Conservation (phyloP, 1,284 basidiomycete genomes). For the Apiotrichum veenhuisii region DNA sequence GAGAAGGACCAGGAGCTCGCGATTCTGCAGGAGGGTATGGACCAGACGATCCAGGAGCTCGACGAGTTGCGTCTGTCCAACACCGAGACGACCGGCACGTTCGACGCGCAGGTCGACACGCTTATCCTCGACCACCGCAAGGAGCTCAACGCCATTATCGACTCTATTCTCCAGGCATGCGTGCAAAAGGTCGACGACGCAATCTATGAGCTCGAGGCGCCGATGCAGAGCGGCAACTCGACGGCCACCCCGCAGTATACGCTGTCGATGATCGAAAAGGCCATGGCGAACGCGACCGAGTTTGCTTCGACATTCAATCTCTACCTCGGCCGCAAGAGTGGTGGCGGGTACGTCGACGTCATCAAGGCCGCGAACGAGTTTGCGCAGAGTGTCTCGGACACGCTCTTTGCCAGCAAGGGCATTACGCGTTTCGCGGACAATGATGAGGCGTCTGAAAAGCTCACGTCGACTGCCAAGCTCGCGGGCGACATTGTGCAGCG, state of each 20-base stretch:
- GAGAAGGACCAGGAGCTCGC: conserved; percentile 97
- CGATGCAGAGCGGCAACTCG: conserved; percentile 85
- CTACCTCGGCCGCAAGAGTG: conserved; percentile 79
- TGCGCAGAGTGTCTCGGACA: conserved; percentile 87
- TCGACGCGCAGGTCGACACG: conserved; percentile 93
- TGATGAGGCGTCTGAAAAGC: conserved; percentile 87
- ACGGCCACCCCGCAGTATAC: conserved; percentile 98
- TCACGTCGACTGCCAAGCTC: conserved; percentile 76
- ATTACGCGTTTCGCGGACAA: conserved; percentile 86
- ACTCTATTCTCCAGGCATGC: conserved; percentile 95
- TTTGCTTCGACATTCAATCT: conserved; percentile 94
- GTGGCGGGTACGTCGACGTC: conserved; percentile 88
- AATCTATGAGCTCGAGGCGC: conserved; percentile 95
- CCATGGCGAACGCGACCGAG: conserved; percentile 86
- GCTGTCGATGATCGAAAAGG: conserved; percentile 97
- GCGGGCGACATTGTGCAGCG: conserved; percentile 84
- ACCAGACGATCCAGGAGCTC: conserved; percentile 84
- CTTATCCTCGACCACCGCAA: conserved; percentile 96
- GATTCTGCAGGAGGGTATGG: conserved; percentile 95
- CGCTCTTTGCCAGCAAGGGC: conserved; percentile 89
- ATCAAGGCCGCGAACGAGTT: conserved; percentile 97
- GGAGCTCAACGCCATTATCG: conserved; percentile 97
- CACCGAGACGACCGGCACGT: conserved; percentile 79
- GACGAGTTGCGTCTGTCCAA: conserved; percentile 81
- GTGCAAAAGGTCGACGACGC: conserved; percentile 96